Percentiles rank a stretch among this genome's conserved stretches.
Conservation (phyloP, 2,329 filamentous ascomycete species). For the Pyrenochaeta sp. region DNA sequence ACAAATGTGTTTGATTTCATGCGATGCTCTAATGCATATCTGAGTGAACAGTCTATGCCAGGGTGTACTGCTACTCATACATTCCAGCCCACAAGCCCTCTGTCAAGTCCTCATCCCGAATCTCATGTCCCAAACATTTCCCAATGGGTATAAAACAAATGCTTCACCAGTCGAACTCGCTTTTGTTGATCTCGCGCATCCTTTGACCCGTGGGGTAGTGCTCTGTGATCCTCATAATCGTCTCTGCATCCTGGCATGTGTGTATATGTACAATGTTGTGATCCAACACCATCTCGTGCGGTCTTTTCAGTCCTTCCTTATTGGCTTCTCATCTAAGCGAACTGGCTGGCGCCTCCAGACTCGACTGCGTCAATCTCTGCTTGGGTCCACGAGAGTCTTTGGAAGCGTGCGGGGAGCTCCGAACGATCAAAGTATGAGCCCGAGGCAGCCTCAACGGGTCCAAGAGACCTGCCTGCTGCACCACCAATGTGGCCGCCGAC, state of each 20-base stretch:
- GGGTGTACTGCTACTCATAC: conserved; percentile 15
- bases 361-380: conserved; percentile 96
- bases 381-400: conserved; percentile 73
- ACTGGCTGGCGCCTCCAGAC: conserved; percentile 82
- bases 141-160: conserved; percentile 41
- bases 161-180: conserved; percentile 24
- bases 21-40: conserved; percentile 14
- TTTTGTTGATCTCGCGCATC: conserved; percentile 18
- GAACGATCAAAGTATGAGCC: conserved; percentile 88
- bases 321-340: conserved; percentile 50
- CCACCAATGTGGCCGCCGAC: conserved; percentile 61
- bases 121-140: conserved; percentile 30
- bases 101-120: conserved; percentile 22
- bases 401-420: conserved; percentile 86
- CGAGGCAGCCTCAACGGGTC: conserved; percentile 71
- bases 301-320: conserved; percentile 15
- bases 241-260: conserved; percentile 17
- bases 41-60: conserved; percentile 13
- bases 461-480: conserved; percentile 72
- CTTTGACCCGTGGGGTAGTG: conserved; percentile 3
- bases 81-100: conserved; percentile 9
- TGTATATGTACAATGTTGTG: conserved; percentile 29
- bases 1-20: too few species aligned
- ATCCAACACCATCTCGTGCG: conserved; percentile 21
- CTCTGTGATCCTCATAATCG: conserved; percentile 10